Conservation (phyloP, 305 asterid species). For the Rubia peregrina region DNA sequence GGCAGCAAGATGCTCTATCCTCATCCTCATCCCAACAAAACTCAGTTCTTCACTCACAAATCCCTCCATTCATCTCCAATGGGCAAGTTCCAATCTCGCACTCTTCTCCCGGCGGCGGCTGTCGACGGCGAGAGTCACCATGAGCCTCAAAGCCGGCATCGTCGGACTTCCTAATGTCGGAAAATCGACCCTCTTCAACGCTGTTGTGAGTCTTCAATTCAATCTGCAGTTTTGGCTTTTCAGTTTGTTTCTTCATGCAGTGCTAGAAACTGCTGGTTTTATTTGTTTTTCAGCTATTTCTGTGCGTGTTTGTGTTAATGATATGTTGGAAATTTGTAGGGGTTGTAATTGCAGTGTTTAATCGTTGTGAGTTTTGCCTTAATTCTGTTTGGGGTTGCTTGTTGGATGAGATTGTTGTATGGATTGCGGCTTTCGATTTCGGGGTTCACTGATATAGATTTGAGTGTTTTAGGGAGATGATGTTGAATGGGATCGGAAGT, state of each 20-base stretch:
- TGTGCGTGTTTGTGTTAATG: neutral
- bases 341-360: neutral
- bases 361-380: too few species aligned
- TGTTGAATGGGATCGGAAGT: neutral
- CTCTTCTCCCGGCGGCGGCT: slow-evolving; percentile 40
- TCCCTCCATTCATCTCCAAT: slow-evolving; percentile 28
- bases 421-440: neutral
- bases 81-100: slow-evolving; percentile 18
- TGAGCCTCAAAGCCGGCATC: slow-evolving; percentile 93
- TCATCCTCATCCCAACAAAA: slow-evolving; percentile 51
- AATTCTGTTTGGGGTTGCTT: neutral
- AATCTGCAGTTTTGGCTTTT: neutral
- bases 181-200: slow-evolving; percentile 78
- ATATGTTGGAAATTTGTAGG: neutral
- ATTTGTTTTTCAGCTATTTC: neutral
- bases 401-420: neutral
- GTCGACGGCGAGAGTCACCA: slow-evolving; percentile 66
- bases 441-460: too few species aligned
- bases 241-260: neutral
- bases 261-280: neutral
- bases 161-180: slow-evolving; percentile 99
- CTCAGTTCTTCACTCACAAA: slow-evolving; percentile 37
- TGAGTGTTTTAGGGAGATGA: neutral
- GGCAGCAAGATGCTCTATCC: slow-evolving; percentile 37
- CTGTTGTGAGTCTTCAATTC: neutral